Conservation (phyloP, 2,329 filamentous ascomycete species). For the Penicillium sp. region DNA sequence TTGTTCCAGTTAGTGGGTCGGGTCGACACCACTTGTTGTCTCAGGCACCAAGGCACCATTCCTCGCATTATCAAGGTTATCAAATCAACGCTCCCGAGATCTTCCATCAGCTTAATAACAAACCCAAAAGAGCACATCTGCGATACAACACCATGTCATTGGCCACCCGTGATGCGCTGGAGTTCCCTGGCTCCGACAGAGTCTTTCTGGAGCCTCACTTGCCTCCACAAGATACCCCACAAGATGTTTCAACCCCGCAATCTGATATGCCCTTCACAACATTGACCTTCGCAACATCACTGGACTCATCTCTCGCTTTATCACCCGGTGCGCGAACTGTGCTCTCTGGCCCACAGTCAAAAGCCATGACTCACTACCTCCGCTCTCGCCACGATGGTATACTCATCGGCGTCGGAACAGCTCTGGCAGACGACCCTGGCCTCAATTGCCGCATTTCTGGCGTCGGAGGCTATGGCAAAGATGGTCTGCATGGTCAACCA, state of each 20-base stretch:
- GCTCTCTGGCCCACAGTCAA: conserved; percentile 78
- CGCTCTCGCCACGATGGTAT: conserved; percentile 82
- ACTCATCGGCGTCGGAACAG: conserved; percentile 79
- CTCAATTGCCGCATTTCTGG: conserved; percentile 78
- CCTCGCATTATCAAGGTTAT: not conserved
- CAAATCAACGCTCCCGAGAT: not conserved
- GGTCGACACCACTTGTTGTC: not conserved
- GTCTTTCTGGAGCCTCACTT: conserved; percentile 50
- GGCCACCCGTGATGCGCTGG: conserved; percentile 27
- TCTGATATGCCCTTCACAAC: conserved; percentile 59
- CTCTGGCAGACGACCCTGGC: conserved; percentile 78
- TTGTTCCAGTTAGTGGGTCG: not conserved
- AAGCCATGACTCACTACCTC: conserved; percentile 94
- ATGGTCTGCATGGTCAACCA: conserved; percentile 62
- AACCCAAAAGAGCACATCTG: not conserved
- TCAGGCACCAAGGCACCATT: conserved; percentile 2
- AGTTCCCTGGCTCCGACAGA: conserved; percentile 42
- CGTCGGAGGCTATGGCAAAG: conserved; percentile 53
- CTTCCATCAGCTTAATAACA: not conserved
- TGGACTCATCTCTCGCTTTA: conserved; percentile 74
- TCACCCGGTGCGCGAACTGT: conserved; percentile 72
- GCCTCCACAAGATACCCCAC: conserved; percentile 26
- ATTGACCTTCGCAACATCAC: conserved; percentile 82
- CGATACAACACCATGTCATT: not conserved
- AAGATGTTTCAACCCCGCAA: conserved; percentile 10